Base-by-base conservation (phyloP, 2,329 filamentous ascomycete genomes). In the Fusarium citri region DNA sequence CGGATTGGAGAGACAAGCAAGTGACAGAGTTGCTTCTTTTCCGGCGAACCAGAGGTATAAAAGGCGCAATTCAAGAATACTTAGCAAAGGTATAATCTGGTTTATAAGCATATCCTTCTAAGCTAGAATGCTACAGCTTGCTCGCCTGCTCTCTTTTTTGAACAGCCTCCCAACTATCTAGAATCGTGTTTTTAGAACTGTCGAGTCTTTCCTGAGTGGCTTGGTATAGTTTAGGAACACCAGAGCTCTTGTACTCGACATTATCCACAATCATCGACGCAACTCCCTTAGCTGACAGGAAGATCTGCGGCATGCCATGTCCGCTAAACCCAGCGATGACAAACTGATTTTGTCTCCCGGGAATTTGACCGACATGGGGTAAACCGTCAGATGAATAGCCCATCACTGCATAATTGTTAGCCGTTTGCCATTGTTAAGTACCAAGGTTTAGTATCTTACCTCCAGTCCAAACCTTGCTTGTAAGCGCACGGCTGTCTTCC, bases 291-390 rank as follows among this genome's bases (percentile, higher is more conserved):
- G 62, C 62, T 1, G 53, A 46, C 1, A 66, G 37, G 16, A 64
- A 64, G 5, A 59, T 81, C 28, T 82, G 70, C 0, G 83, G 80
- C 84, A 87, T 87, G 1, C 85, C 85, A 58, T 86, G 84, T 16
- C 58, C 53, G 0, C 6, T 61, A 15, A 61, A 61, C 1, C 58
- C 58, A 2, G 55, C 58, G 16, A 61, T 28, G 9, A 59, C 20
- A 20, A 40, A 59, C 10, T 59, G 55, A 28, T 51, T 61, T n/a
- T 43, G 45, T 6, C 59, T 37, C 0, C 74, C 79, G 0, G 84
- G 84, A 0, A 87, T 76, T 0, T 70, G 2, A 0, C 84, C 84
- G 2, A 87, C 73, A n/a, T 82, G 79, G 0, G 85, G 84, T 18
- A 80, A 66, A 1, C 72, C 76, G 61, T 86, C 84, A 0, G 76